Conservation (phyloP, 2,329 filamentous ascomycete species). For the Exophiala aquamarina region DNA sequence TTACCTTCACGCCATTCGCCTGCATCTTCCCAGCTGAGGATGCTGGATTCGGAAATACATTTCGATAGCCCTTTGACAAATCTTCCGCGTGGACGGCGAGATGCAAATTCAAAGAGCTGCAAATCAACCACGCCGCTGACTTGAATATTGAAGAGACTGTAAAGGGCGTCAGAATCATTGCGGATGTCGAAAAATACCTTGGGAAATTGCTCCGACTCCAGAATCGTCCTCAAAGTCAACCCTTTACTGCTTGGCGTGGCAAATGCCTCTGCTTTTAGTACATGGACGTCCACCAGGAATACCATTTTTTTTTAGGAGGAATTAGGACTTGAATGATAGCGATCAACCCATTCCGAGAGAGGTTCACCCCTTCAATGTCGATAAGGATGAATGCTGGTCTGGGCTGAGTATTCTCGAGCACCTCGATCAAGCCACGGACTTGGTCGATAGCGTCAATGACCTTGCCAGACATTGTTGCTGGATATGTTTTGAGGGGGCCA, state of each 20-base stretch:
- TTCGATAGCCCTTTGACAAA: constrained; percentile 38
- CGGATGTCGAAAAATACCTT: constrained; percentile 62
- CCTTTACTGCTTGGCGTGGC: constrained; percentile 24
- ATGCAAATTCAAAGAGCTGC: constrained; percentile 54
- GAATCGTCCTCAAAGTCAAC: constrained; percentile 37
- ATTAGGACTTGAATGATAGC: too few relatives aligned
- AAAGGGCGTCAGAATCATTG: constrained; percentile 59
- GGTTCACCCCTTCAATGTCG: too few relatives aligned
- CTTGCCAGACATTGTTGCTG: too few relatives aligned
- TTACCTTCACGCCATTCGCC: constrained; percentile 38
- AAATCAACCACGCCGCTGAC: constrained; percentile 52
- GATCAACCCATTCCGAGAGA: too few relatives aligned
- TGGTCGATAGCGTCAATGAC: too few relatives aligned
- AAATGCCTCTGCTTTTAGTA: constrained; percentile 42
- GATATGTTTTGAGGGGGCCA: too few relatives aligned
- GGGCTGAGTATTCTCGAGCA: too few relatives aligned
- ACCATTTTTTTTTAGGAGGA: too few relatives aligned
- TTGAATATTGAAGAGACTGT: constrained; percentile 43
- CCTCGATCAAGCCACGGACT: too few relatives aligned
- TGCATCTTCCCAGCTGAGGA: constrained; percentile 11
- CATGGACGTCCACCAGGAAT: constrained; percentile 49
- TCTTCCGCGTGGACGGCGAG: constrained; percentile 9
- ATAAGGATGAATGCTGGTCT: too few relatives aligned
- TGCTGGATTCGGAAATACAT: constrained; percentile 37
- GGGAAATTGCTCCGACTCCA: constrained; percentile 44